Conservation (phyloP, 192 early-diverging fungal species). For the Umbelopsis sp. region DNA sequence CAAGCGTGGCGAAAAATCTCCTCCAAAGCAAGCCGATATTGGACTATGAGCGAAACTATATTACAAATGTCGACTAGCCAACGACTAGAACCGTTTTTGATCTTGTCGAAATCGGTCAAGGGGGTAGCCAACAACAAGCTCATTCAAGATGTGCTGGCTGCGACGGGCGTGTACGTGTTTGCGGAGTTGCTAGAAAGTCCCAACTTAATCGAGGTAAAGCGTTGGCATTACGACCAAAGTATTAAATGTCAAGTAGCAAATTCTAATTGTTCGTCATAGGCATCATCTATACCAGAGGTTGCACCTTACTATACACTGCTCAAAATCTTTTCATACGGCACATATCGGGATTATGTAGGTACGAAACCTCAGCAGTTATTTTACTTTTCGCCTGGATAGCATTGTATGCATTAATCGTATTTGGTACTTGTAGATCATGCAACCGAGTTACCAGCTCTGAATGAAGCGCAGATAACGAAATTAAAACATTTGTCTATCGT, state of each 20-base stretch:
- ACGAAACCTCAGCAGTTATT: background rate
- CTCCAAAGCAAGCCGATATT: background rate
- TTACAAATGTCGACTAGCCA: conserved; percentile 33
- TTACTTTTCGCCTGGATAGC: background rate
- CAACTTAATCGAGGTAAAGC: conserved; percentile 67
- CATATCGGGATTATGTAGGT: conserved; percentile 78
- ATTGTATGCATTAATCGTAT: background rate
- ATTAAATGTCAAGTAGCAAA: background rate
- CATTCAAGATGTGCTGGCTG: conserved; percentile 68
- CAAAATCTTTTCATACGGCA: conserved; percentile 82
- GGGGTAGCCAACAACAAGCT: conserved; percentile 74
- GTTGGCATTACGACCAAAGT: background rate
- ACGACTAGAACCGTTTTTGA: conserved; percentile 68
- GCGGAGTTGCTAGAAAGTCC: conserved; percentile 73
- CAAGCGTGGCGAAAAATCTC: background rate
- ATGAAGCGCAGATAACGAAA: conserved; percentile 52
- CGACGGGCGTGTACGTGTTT: conserved; percentile 80
- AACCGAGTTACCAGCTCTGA: conserved; percentile 49
- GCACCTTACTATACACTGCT: conserved; percentile 59
- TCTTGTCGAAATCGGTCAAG: conserved; percentile 75
- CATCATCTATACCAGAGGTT: conserved; percentile 50
- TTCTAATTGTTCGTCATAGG: conserved; percentile 32
- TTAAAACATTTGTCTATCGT: conserved; percentile 81
- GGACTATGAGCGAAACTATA: conserved; percentile 18
- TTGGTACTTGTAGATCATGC: conserved; percentile 46